phyloP scores from a whole-genome alignment of 2,329 filamentous ascomycete genomes.

The Aschersonia sp. region DNA sequence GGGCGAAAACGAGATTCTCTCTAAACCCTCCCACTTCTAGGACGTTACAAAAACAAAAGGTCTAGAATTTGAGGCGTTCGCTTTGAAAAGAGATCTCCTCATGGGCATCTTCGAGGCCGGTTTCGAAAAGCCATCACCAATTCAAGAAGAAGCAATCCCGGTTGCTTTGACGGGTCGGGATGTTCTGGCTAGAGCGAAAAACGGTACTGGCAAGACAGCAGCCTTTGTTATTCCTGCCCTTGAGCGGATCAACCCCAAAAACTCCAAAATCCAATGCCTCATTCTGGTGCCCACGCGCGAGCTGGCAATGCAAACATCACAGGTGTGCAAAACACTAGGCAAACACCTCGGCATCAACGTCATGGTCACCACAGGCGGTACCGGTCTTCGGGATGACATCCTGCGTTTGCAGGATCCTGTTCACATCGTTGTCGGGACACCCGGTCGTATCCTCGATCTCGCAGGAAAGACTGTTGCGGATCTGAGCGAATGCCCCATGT shows the following conservation, averaged over 20 bases:
- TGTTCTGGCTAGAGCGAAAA: constrained; percentile 92
- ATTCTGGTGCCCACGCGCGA: constrained; percentile 95
- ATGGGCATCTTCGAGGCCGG: constrained; percentile 99
- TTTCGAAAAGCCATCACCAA: constrained; percentile 96
- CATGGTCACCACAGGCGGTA: constrained; percentile 98
- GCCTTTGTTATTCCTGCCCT: constrained; percentile 94
- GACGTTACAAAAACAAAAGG: constrained; percentile 98
- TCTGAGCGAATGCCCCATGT: constrained; percentile 88
- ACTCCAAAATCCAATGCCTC: constrained; percentile 88
- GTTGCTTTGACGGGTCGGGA: constrained; percentile 91
- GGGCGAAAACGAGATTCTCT: no score
- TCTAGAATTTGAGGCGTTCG: constrained; percentile 94
- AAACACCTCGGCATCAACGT: constrained; percentile 96
- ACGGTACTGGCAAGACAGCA: constrained; percentile 95
- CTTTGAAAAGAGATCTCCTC: constrained; percentile 83
- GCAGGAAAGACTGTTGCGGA: constrained; percentile 95
- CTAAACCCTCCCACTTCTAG: constrained; percentile 24
- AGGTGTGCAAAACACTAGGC: constrained; percentile 96
- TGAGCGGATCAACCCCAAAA: constrained; percentile 92
- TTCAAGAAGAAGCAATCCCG: constrained; percentile 98
- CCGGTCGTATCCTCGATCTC: constrained; percentile 88
- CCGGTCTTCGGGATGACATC: constrained; percentile 89
- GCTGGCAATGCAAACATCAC: constrained; percentile 92
- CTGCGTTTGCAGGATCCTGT: constrained; percentile 86
- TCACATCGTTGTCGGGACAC: constrained; percentile 95